Evolutionary conservation across 2,329 filamentous ascomycete species (phyloP).

Genomic region (Colletotrichum sp.): DNA sequence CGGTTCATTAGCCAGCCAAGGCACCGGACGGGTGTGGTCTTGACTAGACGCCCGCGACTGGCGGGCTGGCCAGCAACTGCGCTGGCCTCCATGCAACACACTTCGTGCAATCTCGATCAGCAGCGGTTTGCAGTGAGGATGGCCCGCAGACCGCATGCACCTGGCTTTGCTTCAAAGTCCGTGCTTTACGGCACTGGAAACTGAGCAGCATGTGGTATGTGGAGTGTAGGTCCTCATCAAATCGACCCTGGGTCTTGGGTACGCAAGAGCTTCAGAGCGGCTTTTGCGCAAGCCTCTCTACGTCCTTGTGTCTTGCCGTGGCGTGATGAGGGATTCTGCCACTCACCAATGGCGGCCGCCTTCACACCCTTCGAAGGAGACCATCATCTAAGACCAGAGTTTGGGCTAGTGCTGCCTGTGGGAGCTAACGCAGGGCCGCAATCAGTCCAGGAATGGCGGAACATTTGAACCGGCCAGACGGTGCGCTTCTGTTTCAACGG

Average conservation of each 20-base stretch:
- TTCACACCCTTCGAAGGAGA: background rate
- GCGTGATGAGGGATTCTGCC: background rate
- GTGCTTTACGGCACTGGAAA: background rate
- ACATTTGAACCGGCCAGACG: constrained; percentile 13
- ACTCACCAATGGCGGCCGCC: background rate
- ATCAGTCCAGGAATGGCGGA: background rate
- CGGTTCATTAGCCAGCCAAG: background rate
- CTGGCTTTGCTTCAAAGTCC: background rate
- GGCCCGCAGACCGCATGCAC: background rate
- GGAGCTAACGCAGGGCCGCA: constrained; percentile 6
- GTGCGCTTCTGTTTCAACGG: constrained; percentile 13
- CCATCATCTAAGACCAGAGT: constrained; percentile 3
- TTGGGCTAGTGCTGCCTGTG: background rate
- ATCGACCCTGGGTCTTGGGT: background rate
- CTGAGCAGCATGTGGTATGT: constrained; percentile 5
- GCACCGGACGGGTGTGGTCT: background rate
- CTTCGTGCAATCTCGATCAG: background rate
- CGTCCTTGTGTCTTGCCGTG: constrained; percentile 14
- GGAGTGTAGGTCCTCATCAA: constrained; percentile 10
- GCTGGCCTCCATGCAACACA: background rate
- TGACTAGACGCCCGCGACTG: background rate
- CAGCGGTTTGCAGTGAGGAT: background rate
- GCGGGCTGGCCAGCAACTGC: background rate
- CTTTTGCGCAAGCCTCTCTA: background rate
- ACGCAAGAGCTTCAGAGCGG: background rate